Base-by-base conservation (phyloP, 495 filamentous ascomycete species). In the Penicillium pancosmium region DNA sequence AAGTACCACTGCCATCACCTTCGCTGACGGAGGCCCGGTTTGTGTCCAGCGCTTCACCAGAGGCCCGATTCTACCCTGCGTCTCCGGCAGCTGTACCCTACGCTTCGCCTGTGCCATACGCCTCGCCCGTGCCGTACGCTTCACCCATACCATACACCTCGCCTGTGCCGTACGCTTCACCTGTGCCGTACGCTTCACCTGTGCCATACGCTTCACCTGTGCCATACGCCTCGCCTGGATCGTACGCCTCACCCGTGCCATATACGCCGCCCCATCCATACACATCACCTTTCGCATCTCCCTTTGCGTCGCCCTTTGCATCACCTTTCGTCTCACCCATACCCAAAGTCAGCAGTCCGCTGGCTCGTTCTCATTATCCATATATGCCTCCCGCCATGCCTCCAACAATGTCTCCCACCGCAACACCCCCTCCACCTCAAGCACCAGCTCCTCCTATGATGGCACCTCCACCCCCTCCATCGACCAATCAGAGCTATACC, bases 371-470 rank as follows among this genome's bases (percentile, higher is more conserved):
- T n/a, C 74, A 77, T 60, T 68, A 67, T 35, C 63, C 67, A 25
- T 73, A 78, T 60, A 71, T 68, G 44, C 73, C 78, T 25, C 75
- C 75, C 7, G 59, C 60, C 60, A 74, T 78, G 44, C 73, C 78
- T 31, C 74, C 75, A 9, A 57, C 60, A 59, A 74, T 78, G 69
- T 76, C 75, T 27, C 74, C 75, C 10, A 72, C 69, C 21, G 68
- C 66, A 53, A 72, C 67, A 23, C 68, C 71, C 33, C 62, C 57
- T 15, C 59, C 49, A 15, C 55, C 56, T 25, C 19, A 33, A 49
- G 31, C 44, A 41, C 51, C 51, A 23, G 18, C 23, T 11, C 23
- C 57, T 35, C 44, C 46, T 13, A 36, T 35, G 18, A 52, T 48
- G 15, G 52, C 54, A 5, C 57, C 64, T 49, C 51, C 55, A 19